Conservation (phyloP, 257 asterid genomes). For the Nicotiana otophora region DNA sequence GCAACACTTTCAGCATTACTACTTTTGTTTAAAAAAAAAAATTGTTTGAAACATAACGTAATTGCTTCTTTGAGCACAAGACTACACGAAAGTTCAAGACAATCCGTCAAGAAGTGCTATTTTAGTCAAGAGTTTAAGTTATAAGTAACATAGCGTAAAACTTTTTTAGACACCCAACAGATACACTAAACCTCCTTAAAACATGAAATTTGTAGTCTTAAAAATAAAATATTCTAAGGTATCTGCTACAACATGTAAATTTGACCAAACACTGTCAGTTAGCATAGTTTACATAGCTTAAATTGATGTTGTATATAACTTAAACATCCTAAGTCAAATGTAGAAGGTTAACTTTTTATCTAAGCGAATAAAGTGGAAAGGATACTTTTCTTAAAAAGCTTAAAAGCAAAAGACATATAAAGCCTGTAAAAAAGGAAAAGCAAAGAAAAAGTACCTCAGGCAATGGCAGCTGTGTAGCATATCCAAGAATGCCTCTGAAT, state of each 20-base stretch:
- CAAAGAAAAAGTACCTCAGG: conserved; percentile 15
- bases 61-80: neutral
- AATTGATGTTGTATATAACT: no score
- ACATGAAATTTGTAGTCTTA: no score
- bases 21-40: neutral
- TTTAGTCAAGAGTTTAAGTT: no score
- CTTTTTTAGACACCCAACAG: no score
- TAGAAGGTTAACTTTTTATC: neutral
- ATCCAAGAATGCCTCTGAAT: conserved; percentile 21
- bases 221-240: no score
- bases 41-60: neutral
- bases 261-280: no score
- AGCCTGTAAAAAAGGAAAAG: neutral
- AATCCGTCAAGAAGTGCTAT: neutral
- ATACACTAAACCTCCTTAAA: no score
- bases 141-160: no score
- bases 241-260: no score
- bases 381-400: neutral
- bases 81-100: neutral
- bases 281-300: no score
- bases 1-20: neutral
- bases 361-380: neutral
- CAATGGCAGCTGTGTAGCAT: conserved; percentile 20
- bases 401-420: neutral
- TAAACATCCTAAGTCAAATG: neutral